Evolutionary conservation across 1,284 basidiomycete genomes (phyloP), one percentile per base, ranked within the genome.

Genomic region (Fistulinella staudtii): DNA sequence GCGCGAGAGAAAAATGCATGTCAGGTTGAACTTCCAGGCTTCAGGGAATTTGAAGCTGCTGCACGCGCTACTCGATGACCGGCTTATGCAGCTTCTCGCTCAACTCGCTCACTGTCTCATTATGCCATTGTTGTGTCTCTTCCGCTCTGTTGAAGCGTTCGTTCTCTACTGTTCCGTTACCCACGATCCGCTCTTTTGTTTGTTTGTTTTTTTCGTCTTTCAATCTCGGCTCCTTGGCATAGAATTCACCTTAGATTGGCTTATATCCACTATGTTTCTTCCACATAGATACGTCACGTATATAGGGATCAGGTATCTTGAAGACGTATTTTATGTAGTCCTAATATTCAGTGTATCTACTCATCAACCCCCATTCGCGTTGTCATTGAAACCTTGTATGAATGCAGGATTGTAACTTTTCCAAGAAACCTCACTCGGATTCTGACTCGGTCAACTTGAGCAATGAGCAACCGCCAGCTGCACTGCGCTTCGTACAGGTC

Each of bases 321-420:
- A 54, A 54, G 63, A 64, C 55, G 58, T 62, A 66, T 65, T 58
- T 58, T 62, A 62, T 63, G 61, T 64, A 58, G 49, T 62, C 57
- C 30, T 64, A 65, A 61, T 60, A 58, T 61, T 54, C 41, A 40
- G 13, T 63, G 57, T 59, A 59, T 63, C 56, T 63, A 60, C 51
- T 39, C 48, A 14, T 39, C 49, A 23, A 28, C 33, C 44, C 44
- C 28, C 43, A 15, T 34, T 46, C 18, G 23, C 39, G 30, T 31
- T 23, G 31, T 33, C 31, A 33, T 9, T 13, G 9, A 43, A 46
- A 44, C 38, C 39, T 27, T 60, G 60, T 58, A 56, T 37, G 46
- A 51, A 47, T 43, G 53, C 47, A 48, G 29, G 49, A 37, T 39
- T 53, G 56, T 54, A 45, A 39, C 46, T 25, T n/a, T n/a, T 11